Evolutionary conservation across 1,284 basidiomycete species (phyloP).

Genomic region (Ustilago trichophora): DNA sequence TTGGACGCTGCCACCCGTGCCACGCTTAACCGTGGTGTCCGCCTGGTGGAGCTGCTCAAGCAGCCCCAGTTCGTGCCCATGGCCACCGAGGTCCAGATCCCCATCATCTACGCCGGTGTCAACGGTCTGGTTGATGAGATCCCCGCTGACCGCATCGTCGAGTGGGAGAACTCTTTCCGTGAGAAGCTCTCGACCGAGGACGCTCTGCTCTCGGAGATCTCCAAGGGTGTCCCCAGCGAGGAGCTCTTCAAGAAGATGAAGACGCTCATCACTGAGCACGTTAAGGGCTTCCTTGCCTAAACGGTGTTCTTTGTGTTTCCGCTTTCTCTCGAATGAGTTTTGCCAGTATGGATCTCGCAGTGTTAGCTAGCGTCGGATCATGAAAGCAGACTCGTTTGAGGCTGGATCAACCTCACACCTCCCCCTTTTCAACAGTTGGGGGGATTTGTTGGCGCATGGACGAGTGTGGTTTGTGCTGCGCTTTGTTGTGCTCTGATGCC

Average conservation of each 20-base stretch:
- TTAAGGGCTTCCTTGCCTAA: conserved; percentile 61
- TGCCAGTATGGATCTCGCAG: too few relatives aligned
- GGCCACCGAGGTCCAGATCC: conserved; percentile 93
- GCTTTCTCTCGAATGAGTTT: too few relatives aligned
- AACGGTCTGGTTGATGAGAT: conserved; percentile 79
- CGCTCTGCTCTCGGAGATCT: conserved; percentile 72
- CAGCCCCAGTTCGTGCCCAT: conserved; percentile 85
- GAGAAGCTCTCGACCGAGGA: conserved; percentile 70
- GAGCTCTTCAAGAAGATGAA: conserved; percentile 84
- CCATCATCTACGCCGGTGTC: conserved; percentile 98
- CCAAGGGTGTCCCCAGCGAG: conserved; percentile 81
- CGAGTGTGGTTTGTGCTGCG: conserved; percentile 8
- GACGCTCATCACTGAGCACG: conserved; percentile 57
- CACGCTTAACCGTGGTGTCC: conserved; percentile 91
- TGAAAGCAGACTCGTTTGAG: too few relatives aligned
- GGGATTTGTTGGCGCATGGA: too few relatives aligned
- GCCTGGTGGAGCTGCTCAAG: conserved; percentile 97
- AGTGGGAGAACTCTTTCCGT: conserved; percentile 92
- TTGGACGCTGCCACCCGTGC: conserved; percentile 91
- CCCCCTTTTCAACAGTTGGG: conserved; percentile 4
- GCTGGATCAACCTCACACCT: neutral
- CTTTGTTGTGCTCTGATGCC: neutral
- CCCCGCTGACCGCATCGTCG: conserved; percentile 91
- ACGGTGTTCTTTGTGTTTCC: too few relatives aligned
- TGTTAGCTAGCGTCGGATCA: too few relatives aligned